Evolutionary conservation across 768 basidiomycete species (phyloP), one percentile per base, ranked within the genome.

Genomic region (Tulasnella sp.): DNA sequence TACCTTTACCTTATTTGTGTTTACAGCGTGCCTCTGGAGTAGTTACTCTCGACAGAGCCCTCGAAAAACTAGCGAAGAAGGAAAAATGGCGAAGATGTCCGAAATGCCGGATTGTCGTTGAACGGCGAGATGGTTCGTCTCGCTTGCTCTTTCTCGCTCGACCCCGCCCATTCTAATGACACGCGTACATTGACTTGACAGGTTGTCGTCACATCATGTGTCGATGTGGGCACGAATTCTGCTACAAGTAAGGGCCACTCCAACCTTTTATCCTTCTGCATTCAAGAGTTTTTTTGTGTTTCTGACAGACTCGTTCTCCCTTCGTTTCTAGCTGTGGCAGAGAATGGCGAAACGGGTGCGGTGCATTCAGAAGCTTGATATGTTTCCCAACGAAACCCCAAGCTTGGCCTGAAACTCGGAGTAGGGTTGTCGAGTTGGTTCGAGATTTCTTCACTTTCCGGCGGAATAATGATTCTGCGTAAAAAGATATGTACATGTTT

Each of bases 151-250:
- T 4, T 22, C 14, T 39, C 67, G n/a, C 64, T 19, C 64, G 29
- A 3, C 64, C 9, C 64, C 64, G 6, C 3, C 70, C 42, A n/a
- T n/a, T n/a, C n/a, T n/a, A n/a, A n/a, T n/a, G n/a, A n/a, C n/a
- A n/a, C n/a, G n/a, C n/a, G n/a, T n/a, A n/a, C n/a, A n/a, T n/a
- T n/a, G n/a, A n/a, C n/a, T n/a, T n/a, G n/a, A n/a, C n/a, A 74
- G 72, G 72, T 38, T 74, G 73, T n/a, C 31, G 34, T 31, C 73
- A 74, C 54, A 74, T 74, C 36, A 74, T 54, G 38, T 74, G 73
- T 58, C 45, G 39, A 39, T 74, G 73, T 34, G 54, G 54, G 34
- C 73, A 74, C 52, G 73, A 74, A 17, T 74, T 74, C 64, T 74
- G 73, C 52, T 54, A 74, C 34, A 58, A 54, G 73, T 74, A 37